Conservation (phyloP, 345 rosid genomes). For the Pseudoturritis turrita region DNA sequence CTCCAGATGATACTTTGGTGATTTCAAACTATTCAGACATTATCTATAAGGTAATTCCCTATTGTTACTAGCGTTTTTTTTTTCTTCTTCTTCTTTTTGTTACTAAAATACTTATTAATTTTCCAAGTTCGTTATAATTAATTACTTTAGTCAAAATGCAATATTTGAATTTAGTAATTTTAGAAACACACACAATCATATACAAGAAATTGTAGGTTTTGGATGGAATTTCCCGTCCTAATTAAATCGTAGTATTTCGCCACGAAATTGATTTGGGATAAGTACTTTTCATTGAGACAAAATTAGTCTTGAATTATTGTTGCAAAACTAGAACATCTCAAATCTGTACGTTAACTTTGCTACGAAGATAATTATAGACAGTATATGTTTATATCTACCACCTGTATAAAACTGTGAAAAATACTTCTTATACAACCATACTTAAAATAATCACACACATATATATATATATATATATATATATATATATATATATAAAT, state of each 20-base stretch:
- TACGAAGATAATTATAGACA: not conserved
- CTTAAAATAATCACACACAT: no score
- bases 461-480: no score
- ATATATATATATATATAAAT: no score
- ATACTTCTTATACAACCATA: no score
- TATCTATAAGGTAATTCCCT: not conserved
- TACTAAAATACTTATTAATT: not conserved
- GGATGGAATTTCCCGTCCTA: not conserved
- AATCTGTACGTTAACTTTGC: not conserved
- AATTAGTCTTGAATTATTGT: not conserved
- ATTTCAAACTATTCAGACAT: not conserved
- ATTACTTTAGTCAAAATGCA: not conserved
- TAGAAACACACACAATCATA: not conserved
- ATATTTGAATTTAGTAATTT: not conserved
- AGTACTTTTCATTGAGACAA: not conserved
- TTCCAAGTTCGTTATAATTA: not conserved
- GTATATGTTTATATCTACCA: not conserved
- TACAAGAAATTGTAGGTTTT: not conserved
- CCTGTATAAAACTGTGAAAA: not conserved
- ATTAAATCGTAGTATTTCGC: not conserved
- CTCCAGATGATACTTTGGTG: constrained; percentile 9
- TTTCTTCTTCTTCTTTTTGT: not conserved
- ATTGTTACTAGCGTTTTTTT: not conserved
- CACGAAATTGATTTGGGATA: not conserved
- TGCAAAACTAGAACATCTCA: not conserved